A percentile compares a stretch with the other conserved stretches of the same genome.
Conservation (phyloP, 495 filamentous ascomycete species). For the Trichocladium antarcticum region DNA sequence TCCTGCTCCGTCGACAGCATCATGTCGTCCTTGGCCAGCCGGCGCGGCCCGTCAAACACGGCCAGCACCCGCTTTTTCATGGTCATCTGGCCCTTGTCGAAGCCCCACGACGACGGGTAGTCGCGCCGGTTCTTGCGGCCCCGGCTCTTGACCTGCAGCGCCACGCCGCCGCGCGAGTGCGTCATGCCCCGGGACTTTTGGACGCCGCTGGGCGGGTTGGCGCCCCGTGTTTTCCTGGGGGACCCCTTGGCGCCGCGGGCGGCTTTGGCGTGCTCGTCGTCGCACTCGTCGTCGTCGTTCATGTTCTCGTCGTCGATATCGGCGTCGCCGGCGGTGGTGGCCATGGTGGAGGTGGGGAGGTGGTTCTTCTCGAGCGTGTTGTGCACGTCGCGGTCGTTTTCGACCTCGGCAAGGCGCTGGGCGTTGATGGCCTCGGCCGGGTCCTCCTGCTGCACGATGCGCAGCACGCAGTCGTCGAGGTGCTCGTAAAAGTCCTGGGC, state of each 20-base stretch:
- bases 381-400: conserved; percentile 68
- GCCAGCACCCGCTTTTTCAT: conserved; percentile 94
- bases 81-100: conserved; percentile 79
- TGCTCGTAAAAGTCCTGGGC: conserved; percentile 99
- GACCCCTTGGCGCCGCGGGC: conserved; percentile 21
- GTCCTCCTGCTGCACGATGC: conserved; percentile 94
- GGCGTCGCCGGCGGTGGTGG: conserved; percentile 53
- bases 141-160: conserved; percentile 52
- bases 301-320: conserved; percentile 52
- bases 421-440: conserved; percentile 95
- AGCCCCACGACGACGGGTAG: conserved; percentile 89
- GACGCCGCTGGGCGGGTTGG: conserved; percentile 39
- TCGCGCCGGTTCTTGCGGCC: conserved; percentile 72
- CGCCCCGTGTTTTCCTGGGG: conserved; percentile 29
- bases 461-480: conserved; percentile 94
- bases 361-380: conserved; percentile 76
- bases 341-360: conserved; percentile 48
- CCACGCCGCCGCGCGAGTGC: conserved; percentile 50
- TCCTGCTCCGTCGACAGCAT: conserved; percentile 94
- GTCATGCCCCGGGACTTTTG: conserved; percentile 48
- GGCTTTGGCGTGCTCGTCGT: conserved; percentile 28
- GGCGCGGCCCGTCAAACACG: conserved; percentile 79
- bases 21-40: conserved; percentile 98
- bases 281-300: conserved; percentile 40
- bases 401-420: conserved; percentile 66